A percentile compares a stretch with the other conserved stretches of the same genome.
phyloP scores from a whole-genome alignment of 78 protist genomes.

The Dictyostelium discoideum region dicty_2.7 NC_007090.3:3405501-3406000 shows the following conservation, averaged over 20 bases:
- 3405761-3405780: neutral
- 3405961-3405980: neutral
- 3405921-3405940: neutral
- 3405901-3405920: neutral
- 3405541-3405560: neutral
- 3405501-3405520: neutral
- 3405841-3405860: neutral
- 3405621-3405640: too few species aligned
- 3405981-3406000: slow-evolving; percentile 1
- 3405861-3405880: neutral
- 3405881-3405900: neutral
- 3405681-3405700: neutral
- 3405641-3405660: neutral
- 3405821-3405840: neutral
- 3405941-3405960: neutral
- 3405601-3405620: too few species aligned
- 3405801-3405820: neutral
- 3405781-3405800: neutral
- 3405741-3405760: neutral
- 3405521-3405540: neutral
- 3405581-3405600: too few species aligned
- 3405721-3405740: neutral
- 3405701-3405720: neutral
- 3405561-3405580: neutral
- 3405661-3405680: neutral